Evolutionary conservation across 2,329 filamentous ascomycete species (phyloP), one percentile per base, ranked within the genome.

Genomic region (Tolypocladium ovalisporum): DNA sequence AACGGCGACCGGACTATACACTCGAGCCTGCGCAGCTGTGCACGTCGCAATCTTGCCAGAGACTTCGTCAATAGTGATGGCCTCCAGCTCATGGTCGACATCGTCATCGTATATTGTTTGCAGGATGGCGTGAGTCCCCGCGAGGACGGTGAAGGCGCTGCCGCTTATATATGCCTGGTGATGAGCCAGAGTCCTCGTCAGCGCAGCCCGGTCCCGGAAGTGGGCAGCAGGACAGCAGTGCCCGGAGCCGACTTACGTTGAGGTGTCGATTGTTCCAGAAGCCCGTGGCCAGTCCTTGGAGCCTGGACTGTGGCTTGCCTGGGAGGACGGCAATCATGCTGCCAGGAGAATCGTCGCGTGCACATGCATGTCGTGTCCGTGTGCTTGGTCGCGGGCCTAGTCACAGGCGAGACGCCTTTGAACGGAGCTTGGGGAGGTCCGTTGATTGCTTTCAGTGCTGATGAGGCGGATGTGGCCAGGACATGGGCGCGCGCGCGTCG

Each of bases 101-200:
- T 94, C 87, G 66, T 95, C 88, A 67, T 94, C 86, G 75, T 96
- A 96, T 63, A 96, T 87, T 4, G 92, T 97, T 72, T 99, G 94
- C 37, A 96, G 74, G 61, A 97, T 83, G 56, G 82, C 82, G 60
- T 86, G 79, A 55, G 89, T 82, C 54, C 85, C 87, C 67, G 84
- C 82, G 64, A 97, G 84, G 65, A 99, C 86, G 56, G 94, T 84
- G 62, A 97, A 83, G 60, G 90, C 90, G 72, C 87, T 89, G 66
- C 93, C 93, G 59, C 89, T 94, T 63, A 97, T 88, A 74, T 97
- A 99, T 55, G 85, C 84, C 90, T 95, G 22, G 66, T 36, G 54
- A 56, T 59, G 42, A 54, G 51, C 17, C 29, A 15, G 37, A n/a
- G 19, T 13, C 27, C n/a, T 34, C 34, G 27, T 54, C 19, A 42